Conservation (phyloP, 192 early-diverging fungal genomes). For the Thamnidium elegans region DNA sequence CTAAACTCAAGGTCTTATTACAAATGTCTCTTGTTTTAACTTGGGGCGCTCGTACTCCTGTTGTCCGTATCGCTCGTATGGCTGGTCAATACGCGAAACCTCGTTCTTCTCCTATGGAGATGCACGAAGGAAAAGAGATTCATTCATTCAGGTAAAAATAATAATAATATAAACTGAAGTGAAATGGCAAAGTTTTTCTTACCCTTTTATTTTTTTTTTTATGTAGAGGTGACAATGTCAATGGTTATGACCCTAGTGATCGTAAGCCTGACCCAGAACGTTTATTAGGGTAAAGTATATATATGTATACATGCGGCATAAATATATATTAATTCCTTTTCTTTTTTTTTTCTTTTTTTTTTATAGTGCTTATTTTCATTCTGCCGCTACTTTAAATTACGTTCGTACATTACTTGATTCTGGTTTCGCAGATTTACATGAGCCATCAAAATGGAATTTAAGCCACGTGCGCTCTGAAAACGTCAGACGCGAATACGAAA, state of each 20-base stretch:
- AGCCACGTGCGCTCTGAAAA: conserved; percentile 79
- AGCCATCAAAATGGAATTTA: conserved; percentile 86
- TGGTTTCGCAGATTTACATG: conserved; percentile 91
- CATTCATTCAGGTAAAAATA: conserved; percentile 64
- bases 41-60: conserved; percentile 90
- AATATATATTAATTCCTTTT: no score
- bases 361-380: conserved; percentile 90
- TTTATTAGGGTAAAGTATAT: conserved; percentile 58
- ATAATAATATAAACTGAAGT: no score
- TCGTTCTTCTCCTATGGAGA: conserved; percentile 87
- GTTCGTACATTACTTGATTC: conserved; percentile 78
- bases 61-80: conserved; percentile 97
- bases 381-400: conserved; percentile 94
- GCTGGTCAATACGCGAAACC: conserved; percentile 99
- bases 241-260: conserved; percentile 84
- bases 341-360: no score
- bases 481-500: conserved; percentile 84
- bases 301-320: no score
- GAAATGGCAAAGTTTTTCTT: neutral
- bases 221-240: conserved; percentile 91
- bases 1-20: conserved; percentile 93
- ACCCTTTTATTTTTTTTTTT: neutral
- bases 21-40: conserved; percentile 96
- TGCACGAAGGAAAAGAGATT: conserved; percentile 78
- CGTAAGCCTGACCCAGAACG: conserved; percentile 91